Percentiles rank a stretch among this genome's conserved stretches.
Conservation (phyloP, 2,329 filamentous ascomycete genomes). For the Pseudocercospora musae region DNA sequence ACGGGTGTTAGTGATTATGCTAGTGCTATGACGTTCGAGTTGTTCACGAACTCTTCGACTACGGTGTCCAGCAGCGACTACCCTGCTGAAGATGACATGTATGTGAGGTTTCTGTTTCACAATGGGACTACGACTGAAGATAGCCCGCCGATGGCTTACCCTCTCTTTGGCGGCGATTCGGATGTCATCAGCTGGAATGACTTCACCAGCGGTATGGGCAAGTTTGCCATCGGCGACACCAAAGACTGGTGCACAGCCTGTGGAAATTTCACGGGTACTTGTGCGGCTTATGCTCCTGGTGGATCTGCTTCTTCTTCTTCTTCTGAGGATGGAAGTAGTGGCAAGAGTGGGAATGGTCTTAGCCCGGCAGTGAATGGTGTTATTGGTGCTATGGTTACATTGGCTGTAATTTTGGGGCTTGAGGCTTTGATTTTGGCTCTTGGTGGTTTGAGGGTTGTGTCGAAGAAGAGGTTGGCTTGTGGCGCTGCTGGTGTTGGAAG, state of each 20-base stretch:
- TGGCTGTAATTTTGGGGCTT: constrained; percentile 60
- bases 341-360: constrained; percentile 47
- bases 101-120: constrained; percentile 61
- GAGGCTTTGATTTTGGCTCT: constrained; percentile 53
- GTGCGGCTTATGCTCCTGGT: constrained; percentile 48
- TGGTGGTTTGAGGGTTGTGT: constrained; percentile 58
- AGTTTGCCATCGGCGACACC: constrained; percentile 65
- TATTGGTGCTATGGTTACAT: constrained; percentile 68
- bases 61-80: constrained; percentile 41
- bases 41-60: constrained; percentile 51
- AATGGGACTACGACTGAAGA: constrained; percentile 55
- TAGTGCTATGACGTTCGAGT: constrained; percentile 75
- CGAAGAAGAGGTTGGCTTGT: constrained; percentile 45
- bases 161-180: constrained; percentile 58
- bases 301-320: not conserved
- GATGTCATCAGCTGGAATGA: constrained; percentile 63
- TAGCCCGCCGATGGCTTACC: constrained; percentile 52
- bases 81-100: constrained; percentile 46
- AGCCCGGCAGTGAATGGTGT: constrained; percentile 74
- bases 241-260: constrained; percentile 71
- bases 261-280: constrained; percentile 67
- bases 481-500: not conserved
- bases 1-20: constrained; percentile 80
- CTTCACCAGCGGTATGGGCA: constrained; percentile 62
- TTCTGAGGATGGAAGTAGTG: constrained; percentile 27